Evolutionary conservation across 2,329 filamentous ascomycete genomes (phyloP), one percentile per base, ranked within the genome.

Genomic region (Paecilomyces variotii): DNA sequence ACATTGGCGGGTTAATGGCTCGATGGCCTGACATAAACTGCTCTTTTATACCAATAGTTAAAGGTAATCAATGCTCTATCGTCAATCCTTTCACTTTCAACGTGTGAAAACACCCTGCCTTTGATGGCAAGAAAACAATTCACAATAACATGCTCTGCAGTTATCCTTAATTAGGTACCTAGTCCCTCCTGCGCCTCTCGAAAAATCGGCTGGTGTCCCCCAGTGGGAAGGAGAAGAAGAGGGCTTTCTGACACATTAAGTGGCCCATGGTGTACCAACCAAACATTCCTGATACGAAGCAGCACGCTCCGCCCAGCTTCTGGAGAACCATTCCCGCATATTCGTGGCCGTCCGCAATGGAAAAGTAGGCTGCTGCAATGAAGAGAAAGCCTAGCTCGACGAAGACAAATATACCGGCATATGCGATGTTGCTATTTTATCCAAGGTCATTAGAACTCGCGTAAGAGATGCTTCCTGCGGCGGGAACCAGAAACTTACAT

Each of bases 381-480:
- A 76, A 66, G 3, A 75, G 65, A 59, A 80, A 80, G 2, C 74
- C 73, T 5, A 80, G 58, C 52, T 80, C 74, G 0, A 81, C 76
- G 1, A 77, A 76, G 58, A 77, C 72, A 65, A 80, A 81, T n/a
- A 80, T 78, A 1, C 67, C 68, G 54, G 79, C 78, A 56, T 80
- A 80, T 3, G 79, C 77, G 6, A 81, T 59, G 50, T 81, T 80
- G 53, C 64, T 72, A 19, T 39, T 39, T 39, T n/a, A 34, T 53
- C 39, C 10, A 26, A 28, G 30, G 19, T 54, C 9, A 49, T 53
- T 56, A 57, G 39, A 26, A 25, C 19, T n/a, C 4, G 12, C 5
- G n/a, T 4, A 3, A 39, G n/a, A 39, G 30, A 10, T 32, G 30
- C 6, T 0, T 32, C 12, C 3, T 25, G 25, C 2, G 32, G 54